Evolutionary conservation across 495 filamentous ascomycete species (phyloP).

Genomic region (Astrocystis sublimbata): DNA sequence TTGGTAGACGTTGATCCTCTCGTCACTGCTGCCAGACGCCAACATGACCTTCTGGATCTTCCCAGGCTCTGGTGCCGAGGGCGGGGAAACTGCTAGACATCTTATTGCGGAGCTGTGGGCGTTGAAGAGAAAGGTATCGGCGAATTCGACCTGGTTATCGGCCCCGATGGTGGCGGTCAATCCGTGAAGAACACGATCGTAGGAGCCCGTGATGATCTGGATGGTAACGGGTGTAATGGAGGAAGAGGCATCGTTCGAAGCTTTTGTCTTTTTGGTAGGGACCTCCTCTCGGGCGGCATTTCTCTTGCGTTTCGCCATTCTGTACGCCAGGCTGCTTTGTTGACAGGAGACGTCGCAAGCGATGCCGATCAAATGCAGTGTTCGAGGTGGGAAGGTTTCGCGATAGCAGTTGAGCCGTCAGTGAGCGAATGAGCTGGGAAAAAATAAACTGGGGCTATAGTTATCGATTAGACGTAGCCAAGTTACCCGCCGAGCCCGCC

Average conservation of each 20-base stretch:
- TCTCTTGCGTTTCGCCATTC: slow-evolving; percentile 80
- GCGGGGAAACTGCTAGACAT: slow-evolving; percentile 83
- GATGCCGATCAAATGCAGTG: slow-evolving; percentile 10
- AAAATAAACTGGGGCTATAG: slow-evolving; percentile 26
- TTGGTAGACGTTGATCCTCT: slow-evolving; percentile 92
- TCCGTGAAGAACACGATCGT: slow-evolving; percentile 92
- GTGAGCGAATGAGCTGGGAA: slow-evolving; percentile 9
- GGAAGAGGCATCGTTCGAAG: slow-evolving; percentile 33
- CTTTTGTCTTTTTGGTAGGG: slow-evolving; percentile 46
- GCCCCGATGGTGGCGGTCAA: slow-evolving; percentile 70
- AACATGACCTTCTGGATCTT: slow-evolving; percentile 73
- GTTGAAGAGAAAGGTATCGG: slow-evolving; percentile 94
- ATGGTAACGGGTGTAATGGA: slow-evolving; percentile 54
- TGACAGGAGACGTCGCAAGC: not conserved
- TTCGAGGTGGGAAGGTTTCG: not conserved
- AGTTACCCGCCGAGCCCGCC: not conserved
- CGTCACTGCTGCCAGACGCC: slow-evolving; percentile 87
- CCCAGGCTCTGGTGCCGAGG: slow-evolving; percentile 59
- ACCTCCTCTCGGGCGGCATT: slow-evolving; percentile 27
- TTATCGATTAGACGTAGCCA: slow-evolving; percentile 27
- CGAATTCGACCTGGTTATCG: slow-evolving; percentile 61
- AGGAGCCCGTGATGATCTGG: slow-evolving; percentile 91
- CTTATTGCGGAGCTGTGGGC: slow-evolving; percentile 89
- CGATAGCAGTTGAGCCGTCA: not conserved
- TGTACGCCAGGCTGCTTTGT: slow-evolving; percentile 14